phyloP scores from a whole-genome alignment of 305 asterid genomes.

The Nicotiana rustica region DNA sequence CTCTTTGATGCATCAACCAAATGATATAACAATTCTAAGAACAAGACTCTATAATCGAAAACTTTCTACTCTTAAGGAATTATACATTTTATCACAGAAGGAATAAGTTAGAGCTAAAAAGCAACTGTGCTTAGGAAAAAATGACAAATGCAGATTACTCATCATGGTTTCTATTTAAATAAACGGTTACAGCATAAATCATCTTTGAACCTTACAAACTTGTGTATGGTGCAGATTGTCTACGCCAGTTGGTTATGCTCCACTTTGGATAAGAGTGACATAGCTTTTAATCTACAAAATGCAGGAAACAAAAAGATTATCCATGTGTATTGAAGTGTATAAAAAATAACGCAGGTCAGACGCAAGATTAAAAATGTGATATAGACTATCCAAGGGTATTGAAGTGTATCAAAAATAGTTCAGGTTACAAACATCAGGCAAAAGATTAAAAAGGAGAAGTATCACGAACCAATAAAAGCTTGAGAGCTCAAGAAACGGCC shows the following conservation, averaged over 20 bases:
- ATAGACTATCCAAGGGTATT: conserved; percentile 3
- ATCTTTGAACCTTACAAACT: conserved; percentile 64
- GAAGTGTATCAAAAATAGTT: conserved; percentile 31
- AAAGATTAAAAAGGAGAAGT: conserved; percentile 48
- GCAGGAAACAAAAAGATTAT: conserved; percentile 33
- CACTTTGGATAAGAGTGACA: conserved; percentile 96
- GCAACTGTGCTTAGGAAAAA: neutral
- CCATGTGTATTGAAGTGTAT: conserved; percentile 31
- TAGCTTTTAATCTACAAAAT: conserved; percentile 63
- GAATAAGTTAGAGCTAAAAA: neutral
- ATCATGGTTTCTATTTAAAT: too few relatives aligned
- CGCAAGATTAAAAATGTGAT: conserved; percentile 18
- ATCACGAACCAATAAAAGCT: conserved; percentile 39
- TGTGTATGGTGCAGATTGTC: conserved; percentile 72
- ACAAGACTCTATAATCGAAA: neutral
- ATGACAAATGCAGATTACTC: too few relatives aligned
- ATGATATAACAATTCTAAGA: neutral
- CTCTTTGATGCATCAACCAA: neutral
- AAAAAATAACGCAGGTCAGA: neutral
- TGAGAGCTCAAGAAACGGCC: conserved; percentile 70
- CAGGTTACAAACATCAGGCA: neutral
- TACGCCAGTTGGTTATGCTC: conserved; percentile 97
- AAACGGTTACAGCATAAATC: conserved; percentile 36
- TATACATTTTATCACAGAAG: neutral
- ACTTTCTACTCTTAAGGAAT: neutral